phyloP scores from a whole-genome alignment of 2,329 filamentous ascomycete genomes.

The Beauveria medogensis region DNA sequence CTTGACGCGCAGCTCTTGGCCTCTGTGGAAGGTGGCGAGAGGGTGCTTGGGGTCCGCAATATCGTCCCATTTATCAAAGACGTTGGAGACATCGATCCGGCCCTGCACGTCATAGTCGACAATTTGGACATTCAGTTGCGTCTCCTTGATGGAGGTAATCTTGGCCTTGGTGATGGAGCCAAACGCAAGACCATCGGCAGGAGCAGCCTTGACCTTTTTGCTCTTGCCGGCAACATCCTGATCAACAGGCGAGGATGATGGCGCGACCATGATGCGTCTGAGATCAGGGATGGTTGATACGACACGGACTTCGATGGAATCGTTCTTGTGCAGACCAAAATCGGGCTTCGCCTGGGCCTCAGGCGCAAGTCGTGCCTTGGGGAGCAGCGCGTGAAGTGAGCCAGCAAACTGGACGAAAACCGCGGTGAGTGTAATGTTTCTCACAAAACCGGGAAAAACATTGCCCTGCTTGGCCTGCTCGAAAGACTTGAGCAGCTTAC shows the following conservation, averaged over 20 bases:
- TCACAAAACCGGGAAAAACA: slow-evolving; percentile 69
- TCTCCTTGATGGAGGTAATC: slow-evolving; percentile 78
- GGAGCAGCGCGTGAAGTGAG: slow-evolving; percentile 67
- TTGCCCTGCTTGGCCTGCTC: slow-evolving; percentile 64
- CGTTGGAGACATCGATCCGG: slow-evolving; percentile 85
- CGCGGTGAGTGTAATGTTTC: slow-evolving; percentile 72
- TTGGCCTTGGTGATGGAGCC: slow-evolving; percentile 69
- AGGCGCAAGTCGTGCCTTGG: slow-evolving; percentile 68
- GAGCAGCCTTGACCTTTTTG: slow-evolving; percentile 23
- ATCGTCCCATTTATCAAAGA: slow-evolving; percentile 82
- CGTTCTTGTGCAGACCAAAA: slow-evolving; percentile 71
- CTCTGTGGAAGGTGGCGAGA: slow-evolving; percentile 61
- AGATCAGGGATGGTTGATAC: slow-evolving; percentile 63
- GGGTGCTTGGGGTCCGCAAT: slow-evolving; percentile 77
- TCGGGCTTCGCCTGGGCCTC: slow-evolving; percentile 59
- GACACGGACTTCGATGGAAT: slow-evolving; percentile 67
- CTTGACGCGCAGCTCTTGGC: slow-evolving; percentile 64
- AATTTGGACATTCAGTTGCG: slow-evolving; percentile 84
- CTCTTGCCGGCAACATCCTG: slow-evolving; percentile 33
- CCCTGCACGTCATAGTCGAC: slow-evolving; percentile 68
- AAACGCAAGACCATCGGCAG: slow-evolving; percentile 63
- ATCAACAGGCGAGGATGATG: slow-evolving; percentile 39
- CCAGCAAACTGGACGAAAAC: slow-evolving; percentile 85
- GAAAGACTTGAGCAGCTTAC: slow-evolving; percentile 63
- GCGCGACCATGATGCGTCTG: slow-evolving; percentile 55